Evolutionary conservation across 2,329 filamentous ascomycete genomes (phyloP), one percentile per base, ranked within the genome.

Genomic region (Hymenotorrendiella dingleyae): DNA sequence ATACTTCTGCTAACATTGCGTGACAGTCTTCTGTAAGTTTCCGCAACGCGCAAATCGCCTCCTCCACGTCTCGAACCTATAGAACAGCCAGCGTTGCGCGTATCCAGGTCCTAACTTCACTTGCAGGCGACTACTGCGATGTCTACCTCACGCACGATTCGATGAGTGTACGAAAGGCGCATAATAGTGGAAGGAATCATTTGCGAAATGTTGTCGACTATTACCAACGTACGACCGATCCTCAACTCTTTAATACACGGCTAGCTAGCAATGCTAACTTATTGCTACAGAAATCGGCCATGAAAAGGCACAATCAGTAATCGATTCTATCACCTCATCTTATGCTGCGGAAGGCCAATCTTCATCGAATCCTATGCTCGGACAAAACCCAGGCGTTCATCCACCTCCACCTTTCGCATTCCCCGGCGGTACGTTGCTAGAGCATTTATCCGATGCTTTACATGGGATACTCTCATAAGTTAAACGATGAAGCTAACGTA

Each of bases 121-220:
- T 7, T 16, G 17, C 49, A 74, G 68, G 90, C 76, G 93, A 98
- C 67, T 98, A 98, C 70, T 98, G 93, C 78, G 93, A 98, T 84
- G 93, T 98, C 67, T 98, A 98, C 77, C 85, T 98, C 58, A 98
- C 93, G 55, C 93, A 98, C 77, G 93, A 98, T 76, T 95, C 89
- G 34, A 97, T 97, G 91, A 95, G 89, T 69, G 93, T 98, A 68
- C 90, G 93, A 59, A 97, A 97, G 72, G 93, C 93, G 37, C 93
- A 98, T 69, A 98, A 98, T 73, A 85, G 81, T 64, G 93, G 93
- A 50, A 82, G 91, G 59, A 98, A 98, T 71, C 93, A 98, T 64
- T 71, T 98, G 50, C 86, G 93, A 61, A 98, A 98, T 67, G 93
- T 98, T 22, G 84, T 96, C 58, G 90, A 96, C 64, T 98, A 98